Evolutionary conservation across 2,329 filamentous ascomycete species (phyloP), one percentile per base, ranked within the genome.

Genomic region (Alternaria brassicae): DNA sequence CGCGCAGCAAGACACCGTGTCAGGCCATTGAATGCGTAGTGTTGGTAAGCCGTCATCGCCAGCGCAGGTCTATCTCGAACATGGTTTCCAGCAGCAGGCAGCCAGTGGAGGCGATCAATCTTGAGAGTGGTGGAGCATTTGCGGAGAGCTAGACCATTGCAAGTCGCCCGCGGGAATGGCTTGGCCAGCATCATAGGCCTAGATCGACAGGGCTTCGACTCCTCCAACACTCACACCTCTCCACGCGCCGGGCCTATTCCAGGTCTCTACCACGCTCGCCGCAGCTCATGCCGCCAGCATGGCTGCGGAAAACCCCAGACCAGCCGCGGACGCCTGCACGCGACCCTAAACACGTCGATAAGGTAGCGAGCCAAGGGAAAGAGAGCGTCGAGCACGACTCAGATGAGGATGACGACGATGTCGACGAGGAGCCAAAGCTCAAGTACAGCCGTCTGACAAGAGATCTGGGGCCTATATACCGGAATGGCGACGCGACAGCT

Each of bases 401-500:
- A 2, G 67, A 66, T 0, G 90, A 92, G 0, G 89, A 91, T 0
- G 89, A 90, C 0, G 92, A 96, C 0, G 92, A 93, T 0, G 93
- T 95, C 3, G 93, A 97, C 6, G 94, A 98, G 17, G 94, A 98
- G 79, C 96, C 95, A 27, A 90, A 89, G 73, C 86, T 99, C 70
- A 99, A 99, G 79, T 97, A 97, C 77, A 90, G 90, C 50, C 90
- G 92, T 48, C 81, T 98, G 68, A 98, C 95, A 7, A 89, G 89
- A 61, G 89, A 90, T 71, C 81, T 99, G 61, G 88, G 86, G 25
- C 83, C 90, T 41, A 86, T 97, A 32, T 99, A 99, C 81, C 89
- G 93, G 58, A 97, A 96, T 81, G 93, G 92, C 69, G 95, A 99
- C 84, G 92, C 93, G 68, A 97, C 94, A 25, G 97, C 93, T 78